phyloP scores from a whole-genome alignment of 495 filamentous ascomycete genomes.

The Lasiosphaeria hispida region DNA sequence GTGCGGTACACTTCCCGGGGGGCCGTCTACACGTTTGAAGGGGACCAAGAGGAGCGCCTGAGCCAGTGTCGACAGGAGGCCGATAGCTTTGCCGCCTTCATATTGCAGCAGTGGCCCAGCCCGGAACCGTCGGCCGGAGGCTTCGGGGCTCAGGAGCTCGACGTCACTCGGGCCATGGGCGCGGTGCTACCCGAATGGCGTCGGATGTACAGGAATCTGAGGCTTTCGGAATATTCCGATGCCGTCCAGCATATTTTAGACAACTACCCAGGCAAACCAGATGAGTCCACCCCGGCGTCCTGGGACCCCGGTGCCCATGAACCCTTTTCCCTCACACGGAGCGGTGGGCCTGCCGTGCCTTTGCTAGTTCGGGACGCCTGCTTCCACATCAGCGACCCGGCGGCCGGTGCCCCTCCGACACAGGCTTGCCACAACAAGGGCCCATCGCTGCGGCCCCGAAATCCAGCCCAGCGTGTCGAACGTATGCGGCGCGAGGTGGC shows the following conservation, averaged over 20 bases:
- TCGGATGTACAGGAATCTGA: background rate
- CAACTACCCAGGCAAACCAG: too few species aligned
- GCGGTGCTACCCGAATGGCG: background rate
- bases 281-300: background rate
- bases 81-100: background rate
- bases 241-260: too few species aligned
- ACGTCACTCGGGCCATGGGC: background rate
- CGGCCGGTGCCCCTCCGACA: background rate
- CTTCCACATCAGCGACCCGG: background rate
- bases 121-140: background rate
- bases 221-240: too few species aligned
- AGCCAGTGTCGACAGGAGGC: background rate
- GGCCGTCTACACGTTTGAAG: background rate
- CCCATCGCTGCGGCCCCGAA: too few species aligned
- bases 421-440: too few species aligned
- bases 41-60: constrained; percentile 3
- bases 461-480: too few species aligned
- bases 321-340: background rate
- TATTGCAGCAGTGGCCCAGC: background rate
- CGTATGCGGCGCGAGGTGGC: too few species aligned
- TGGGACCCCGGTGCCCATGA: background rate
- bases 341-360: background rate
- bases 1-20: too few species aligned
- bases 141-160: background rate
- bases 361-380: background rate